Evolutionary conservation across 23 red algal genomes (phyloP).

Genomic region (Gracilaria caudata): DNA sequence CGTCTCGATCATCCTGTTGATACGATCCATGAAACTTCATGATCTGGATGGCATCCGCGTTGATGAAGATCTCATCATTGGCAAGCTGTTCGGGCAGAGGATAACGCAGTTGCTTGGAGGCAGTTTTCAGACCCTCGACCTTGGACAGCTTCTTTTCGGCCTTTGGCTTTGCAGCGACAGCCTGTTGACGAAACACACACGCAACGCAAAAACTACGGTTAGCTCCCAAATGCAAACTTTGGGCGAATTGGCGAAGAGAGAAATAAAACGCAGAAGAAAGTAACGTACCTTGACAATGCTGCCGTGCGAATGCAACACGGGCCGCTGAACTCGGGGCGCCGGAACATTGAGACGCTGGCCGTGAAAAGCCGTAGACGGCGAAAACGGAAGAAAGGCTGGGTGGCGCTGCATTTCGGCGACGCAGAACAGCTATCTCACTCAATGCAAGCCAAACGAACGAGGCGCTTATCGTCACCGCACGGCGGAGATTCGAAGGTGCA

Average conservation of each 20-base stretch:
- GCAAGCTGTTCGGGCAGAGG: conserved; percentile 83
- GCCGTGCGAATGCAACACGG: conserved; percentile 9
- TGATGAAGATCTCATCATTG: conserved; percentile 79
- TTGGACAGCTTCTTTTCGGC: conserved; percentile 84
- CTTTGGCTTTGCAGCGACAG: conserved; percentile 50
- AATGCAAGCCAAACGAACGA: not conserved
- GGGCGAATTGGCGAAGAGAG: not conserved
- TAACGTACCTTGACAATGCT: conserved; percentile 10
- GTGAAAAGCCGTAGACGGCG: conserved; percentile 21
- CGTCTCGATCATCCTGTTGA: conserved; percentile 97
- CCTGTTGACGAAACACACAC: not conserved
- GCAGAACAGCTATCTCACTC: too few species aligned
- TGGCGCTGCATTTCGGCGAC: not conserved
- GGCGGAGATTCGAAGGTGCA: too few species aligned
- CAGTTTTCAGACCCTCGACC: conserved; percentile 84
- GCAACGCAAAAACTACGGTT: not conserved
- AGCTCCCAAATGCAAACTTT: not conserved
- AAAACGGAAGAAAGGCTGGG: conserved; percentile 18
- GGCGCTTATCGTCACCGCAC: not conserved
- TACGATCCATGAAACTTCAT: conserved; percentile 99
- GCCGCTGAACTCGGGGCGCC: not conserved
- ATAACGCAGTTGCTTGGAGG: conserved; percentile 84
- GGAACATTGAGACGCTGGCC: conserved; percentile 21
- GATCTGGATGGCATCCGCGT: conserved; percentile 84
- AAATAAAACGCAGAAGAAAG: not conserved